A percentile compares a stretch with the other conserved stretches of the same genome.
Conservation (phyloP, 345 rosid species). For the Linum lewisii region DNA sequence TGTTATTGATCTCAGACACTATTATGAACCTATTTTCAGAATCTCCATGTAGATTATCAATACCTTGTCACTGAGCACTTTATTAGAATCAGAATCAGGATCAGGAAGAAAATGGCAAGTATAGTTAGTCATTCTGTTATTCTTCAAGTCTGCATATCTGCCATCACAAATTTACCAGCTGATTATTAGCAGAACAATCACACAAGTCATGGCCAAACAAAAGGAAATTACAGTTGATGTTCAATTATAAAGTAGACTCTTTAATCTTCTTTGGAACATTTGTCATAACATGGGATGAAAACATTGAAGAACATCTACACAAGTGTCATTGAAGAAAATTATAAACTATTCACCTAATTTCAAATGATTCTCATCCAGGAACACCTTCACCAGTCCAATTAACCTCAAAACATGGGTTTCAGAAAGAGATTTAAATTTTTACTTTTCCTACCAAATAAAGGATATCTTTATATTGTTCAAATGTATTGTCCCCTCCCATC, state of each 20-base stretch:
- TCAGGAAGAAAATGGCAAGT: slow-evolving; percentile 57
- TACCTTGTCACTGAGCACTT: slow-evolving; percentile 91
- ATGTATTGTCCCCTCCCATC: too few species aligned
- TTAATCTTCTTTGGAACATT: background rate
- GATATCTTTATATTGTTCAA: background rate
- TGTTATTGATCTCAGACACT: background rate
- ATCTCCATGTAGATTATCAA: slow-evolving; percentile 9
- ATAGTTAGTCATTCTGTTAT: slow-evolving; percentile 69
- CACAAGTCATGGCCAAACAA: background rate
- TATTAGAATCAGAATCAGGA: too few species aligned
- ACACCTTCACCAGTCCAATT: too few species aligned
- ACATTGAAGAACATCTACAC: background rate
- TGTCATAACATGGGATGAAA: background rate
- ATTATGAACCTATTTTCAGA: background rate
- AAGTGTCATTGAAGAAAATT: too few species aligned
- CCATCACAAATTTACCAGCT: slow-evolving; percentile 8
- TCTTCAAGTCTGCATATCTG: slow-evolving; percentile 91
- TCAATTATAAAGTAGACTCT: too few species aligned
- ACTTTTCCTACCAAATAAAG: background rate
- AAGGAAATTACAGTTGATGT: background rate
- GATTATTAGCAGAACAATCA: background rate
- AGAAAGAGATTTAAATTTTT: too few species aligned
- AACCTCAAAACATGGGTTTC: too few species aligned
- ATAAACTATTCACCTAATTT: too few species aligned
- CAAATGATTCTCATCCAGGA: background rate